Evolutionary conservation across 306 rosid genomes (phyloP).

Genomic region (Gillenia trifoliata): DNA sequence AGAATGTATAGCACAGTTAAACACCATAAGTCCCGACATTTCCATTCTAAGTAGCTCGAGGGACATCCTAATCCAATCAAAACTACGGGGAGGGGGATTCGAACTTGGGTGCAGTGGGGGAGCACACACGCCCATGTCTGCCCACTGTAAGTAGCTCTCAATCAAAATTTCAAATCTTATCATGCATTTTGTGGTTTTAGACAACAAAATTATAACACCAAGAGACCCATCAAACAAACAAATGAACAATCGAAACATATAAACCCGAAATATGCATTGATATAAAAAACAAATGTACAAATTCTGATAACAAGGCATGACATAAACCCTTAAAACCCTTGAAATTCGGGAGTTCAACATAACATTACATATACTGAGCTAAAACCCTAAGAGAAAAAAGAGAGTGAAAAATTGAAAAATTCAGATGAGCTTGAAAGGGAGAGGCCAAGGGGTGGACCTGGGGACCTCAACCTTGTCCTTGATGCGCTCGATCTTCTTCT

Average conservation of each 20-base stretch:
- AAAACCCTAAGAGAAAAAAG: background rate
- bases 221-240: background rate
- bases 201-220: no score
- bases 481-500: conserved; percentile 85
- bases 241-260: background rate
- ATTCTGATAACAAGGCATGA: background rate
- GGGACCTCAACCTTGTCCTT: conserved; percentile 93
- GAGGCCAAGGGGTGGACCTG: conserved; percentile 99
- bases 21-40: background rate
- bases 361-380: background rate
- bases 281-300: background rate
- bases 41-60: background rate
- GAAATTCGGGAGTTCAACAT: background rate
- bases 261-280: background rate
- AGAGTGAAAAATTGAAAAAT: background rate
- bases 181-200: background rate
- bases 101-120: no score
- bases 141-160: background rate
- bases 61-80: background rate
- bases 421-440: conserved; percentile 87
- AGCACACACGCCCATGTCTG: background rate
- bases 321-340: background rate
- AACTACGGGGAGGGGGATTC: no score
- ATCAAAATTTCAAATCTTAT: background rate
- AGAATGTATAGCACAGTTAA: no score